Base-by-base conservation (phyloP, 2,329 filamentous ascomycete genomes). In the Aschersonia sp. region DNA sequence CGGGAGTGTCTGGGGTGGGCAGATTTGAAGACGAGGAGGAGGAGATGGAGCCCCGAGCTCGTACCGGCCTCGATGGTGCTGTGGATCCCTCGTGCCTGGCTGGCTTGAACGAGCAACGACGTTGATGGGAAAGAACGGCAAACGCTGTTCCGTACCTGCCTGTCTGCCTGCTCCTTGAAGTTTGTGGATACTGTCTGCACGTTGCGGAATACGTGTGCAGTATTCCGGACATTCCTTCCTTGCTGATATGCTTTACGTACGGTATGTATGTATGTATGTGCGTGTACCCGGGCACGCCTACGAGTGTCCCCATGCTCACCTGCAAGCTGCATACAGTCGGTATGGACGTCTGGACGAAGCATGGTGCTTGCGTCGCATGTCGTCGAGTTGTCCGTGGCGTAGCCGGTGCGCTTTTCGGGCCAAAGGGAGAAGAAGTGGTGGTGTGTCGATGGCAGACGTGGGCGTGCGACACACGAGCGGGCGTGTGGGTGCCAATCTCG, bases 1-100 rank as follows among this genome's bases (percentile, higher is more conserved):
- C 48, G 48, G 48, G 48, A 49, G 41, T 49, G 29, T 44, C 47
- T 51, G 50, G 50, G 47, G 47, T 51, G 50, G 41, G 45, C 45
- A 47, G 50, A 51, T 47, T 20, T 49, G 47, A 49, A 46, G 50
- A 49, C 32, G 31, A 45, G 45, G 41, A 35, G 45, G 41, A 47
- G 47, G 47, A 49, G 50, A 20, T 20, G 20, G 20, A 20, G 20
- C 20, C 50, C 50, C 32, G 44, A 49, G 47, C 47, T 45, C 50
- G 43, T 47, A 46, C 50, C 38, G 38, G 44, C 12, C 44, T 31
- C 46, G 48, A 43, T 47, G 50, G 47, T 46, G 49, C 20, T 48
- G 49, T 48, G 49, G 49, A 35, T 47, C 45, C 38, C 29, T 20
- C 30, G 49, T 47, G 32, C 49, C 49, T 47, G 46, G 46, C 45